Evolutionary conservation across 2,329 filamentous ascomycete genomes (phyloP).

Genomic region (Blastomyces gilchristii): DNA sequence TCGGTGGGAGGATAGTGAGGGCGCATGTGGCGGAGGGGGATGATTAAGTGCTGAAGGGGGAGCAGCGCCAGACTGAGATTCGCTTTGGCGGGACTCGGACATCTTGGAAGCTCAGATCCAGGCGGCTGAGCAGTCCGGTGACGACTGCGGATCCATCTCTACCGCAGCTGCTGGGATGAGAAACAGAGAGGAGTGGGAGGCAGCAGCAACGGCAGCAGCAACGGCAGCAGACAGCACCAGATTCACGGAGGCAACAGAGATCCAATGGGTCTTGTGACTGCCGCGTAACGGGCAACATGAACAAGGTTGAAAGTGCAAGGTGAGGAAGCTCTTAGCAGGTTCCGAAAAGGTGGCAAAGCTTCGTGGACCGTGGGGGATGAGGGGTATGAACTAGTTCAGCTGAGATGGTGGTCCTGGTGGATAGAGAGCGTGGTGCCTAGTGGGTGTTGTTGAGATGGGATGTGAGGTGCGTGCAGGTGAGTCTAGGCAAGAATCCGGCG

Average conservation of each 20-base stretch:
- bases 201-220: not conserved
- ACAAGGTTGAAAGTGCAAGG: not conserved
- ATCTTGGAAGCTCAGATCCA: conserved; percentile 20
- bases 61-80: conserved; percentile 15
- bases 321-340: not conserved
- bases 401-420: not conserved
- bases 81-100: conserved; percentile 22
- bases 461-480: not conserved
- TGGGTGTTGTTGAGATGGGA: not conserved
- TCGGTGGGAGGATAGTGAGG: conserved; percentile 29
- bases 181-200: not conserved
- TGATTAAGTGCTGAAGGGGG: conserved; percentile 13
- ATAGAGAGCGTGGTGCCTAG: not conserved
- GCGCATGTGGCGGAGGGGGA: conserved; percentile 21
- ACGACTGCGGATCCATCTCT: conserved; percentile 16
- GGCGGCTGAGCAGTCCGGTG: conserved; percentile 14
- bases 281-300: not conserved
- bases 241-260: not conserved
- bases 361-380: not conserved
- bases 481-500: no score
- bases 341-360: not conserved
- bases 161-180: not conserved
- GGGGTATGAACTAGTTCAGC: not conserved
- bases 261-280: not conserved
- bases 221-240: not conserved